phyloP scores from a whole-genome alignment of 2,329 filamentous ascomycete genomes.

The Fusarium keratoplasticum region DNA sequence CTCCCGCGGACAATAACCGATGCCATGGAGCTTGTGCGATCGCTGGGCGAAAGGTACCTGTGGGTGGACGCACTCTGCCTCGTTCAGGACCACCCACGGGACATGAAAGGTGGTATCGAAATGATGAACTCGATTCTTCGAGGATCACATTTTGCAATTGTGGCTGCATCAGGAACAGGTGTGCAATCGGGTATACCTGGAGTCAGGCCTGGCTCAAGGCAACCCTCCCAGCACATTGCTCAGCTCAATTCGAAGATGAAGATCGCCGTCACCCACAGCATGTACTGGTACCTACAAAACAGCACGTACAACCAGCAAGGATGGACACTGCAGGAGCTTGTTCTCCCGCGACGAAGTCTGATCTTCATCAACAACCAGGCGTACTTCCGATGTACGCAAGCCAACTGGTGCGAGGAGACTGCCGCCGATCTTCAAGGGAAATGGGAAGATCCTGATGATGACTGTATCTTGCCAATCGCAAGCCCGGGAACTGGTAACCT shows the following conservation, averaged over 20 bases:
- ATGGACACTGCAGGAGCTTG: constrained; percentile 14
- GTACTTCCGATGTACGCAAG: constrained; percentile 22
- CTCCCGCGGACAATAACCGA: constrained; percentile 3
- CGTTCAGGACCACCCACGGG: constrained; percentile 21
- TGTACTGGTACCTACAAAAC: constrained; percentile 21
- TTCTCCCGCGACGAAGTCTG: not conserved
- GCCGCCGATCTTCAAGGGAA: not conserved
- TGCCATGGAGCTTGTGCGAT: constrained; percentile 9
- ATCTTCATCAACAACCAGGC: constrained; percentile 17
- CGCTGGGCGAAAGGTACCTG: constrained; percentile 22
- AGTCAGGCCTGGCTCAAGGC: constrained; percentile 1
- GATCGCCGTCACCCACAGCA: constrained; percentile 2
- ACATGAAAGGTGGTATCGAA: not conserved
- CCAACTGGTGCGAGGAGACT: constrained; percentile 22
- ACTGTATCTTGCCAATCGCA: not conserved
- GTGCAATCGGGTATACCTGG: constrained; percentile 7
- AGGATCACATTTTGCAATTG: not conserved
- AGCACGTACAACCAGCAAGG: constrained; percentile 15
- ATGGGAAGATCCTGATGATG: constrained; percentile 8
- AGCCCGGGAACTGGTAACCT: not conserved
- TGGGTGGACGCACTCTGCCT: constrained; percentile 37
- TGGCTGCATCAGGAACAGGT: not conserved
- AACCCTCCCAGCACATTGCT: not conserved
- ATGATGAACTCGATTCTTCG: constrained; percentile 22
- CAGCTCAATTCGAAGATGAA: constrained; percentile 5